Evolutionary conservation across 345 rosid genomes (phyloP), one percentile per base, ranked within the genome.

Genomic region (Euphorbia pulcherrima): DNA sequence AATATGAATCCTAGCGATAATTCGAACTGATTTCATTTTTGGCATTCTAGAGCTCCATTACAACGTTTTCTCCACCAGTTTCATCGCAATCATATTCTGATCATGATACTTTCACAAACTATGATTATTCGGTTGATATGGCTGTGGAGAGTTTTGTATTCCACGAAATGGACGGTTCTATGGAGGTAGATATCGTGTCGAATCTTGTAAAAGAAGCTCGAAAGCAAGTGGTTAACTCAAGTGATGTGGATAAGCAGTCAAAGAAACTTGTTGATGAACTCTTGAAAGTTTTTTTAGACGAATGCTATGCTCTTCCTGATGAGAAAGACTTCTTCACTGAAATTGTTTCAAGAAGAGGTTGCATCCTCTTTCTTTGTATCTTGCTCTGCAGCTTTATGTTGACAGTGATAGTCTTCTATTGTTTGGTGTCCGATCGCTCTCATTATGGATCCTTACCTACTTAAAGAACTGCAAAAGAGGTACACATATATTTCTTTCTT

Each of bases 221-320:
- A 64, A 20, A 12, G 16, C 75, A 72, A 68, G 77, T 68, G 40
- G 28, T 54, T 63, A 75, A 69, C 17, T 81, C 85, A 1, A 40
- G 33, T 47, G 55, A 75, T 28, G 48, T 64, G 29, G 77, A 78
- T 18, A 6, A 56, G 47, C 67, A 47, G 16, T 74, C 74, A 1
- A 81, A 69, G 83, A 77, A 75, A 75, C 68, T 82, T 65, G 59
- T 82, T 18, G 77, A 80, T 50, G 67, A 70, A 41, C 47, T 84
- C 24, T 60, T 83, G 35, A 51, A 59, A 64, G 56, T 47, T 20
- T 53, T 51, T 12, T 14, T 69, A 37, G 70, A 79, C 8, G 68
- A 77, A 62, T 57, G 61, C 57, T 65, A n/a, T 40, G 26, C 67
- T 53, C 20, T 73, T 5, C 79, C 82, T 21, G 74, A 71, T 72